Percentiles rank a stretch among this genome's conserved stretches.
Evolutionary conservation across 2,329 filamentous ascomycete genomes (phyloP).

Genomic region (Aspergillus fijiensis): DNA sequence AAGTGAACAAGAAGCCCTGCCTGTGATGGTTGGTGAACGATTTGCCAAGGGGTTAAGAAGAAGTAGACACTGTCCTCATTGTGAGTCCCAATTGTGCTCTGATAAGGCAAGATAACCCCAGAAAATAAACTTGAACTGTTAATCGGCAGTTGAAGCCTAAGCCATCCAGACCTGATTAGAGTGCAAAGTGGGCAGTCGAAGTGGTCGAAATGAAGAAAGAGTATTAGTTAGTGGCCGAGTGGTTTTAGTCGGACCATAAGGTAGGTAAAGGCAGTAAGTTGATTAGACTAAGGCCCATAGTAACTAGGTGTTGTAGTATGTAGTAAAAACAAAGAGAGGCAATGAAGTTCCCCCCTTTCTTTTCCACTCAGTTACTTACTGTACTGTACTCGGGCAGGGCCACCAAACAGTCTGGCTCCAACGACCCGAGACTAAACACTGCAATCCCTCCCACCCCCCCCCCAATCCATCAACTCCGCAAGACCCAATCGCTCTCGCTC

Average conservation of each 20-base stretch:
- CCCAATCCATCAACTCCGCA: slow-evolving; percentile 24
- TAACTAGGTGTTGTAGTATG: too few relatives aligned
- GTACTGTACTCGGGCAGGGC: slow-evolving; percentile 20
- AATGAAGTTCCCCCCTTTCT: slow-evolving; percentile 28
- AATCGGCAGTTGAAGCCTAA: background rate
- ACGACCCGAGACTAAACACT: background rate
- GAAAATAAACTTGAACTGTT: background rate
- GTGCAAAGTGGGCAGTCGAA: background rate
- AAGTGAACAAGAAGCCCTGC: background rate
- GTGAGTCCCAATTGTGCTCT: background rate
- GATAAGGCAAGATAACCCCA: background rate
- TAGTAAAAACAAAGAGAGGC: slow-evolving; percentile 11
- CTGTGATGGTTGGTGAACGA: background rate
- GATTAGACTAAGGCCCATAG: too few relatives aligned
- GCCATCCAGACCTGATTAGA: background rate
- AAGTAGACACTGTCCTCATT: background rate
- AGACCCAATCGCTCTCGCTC: slow-evolving; percentile 21
- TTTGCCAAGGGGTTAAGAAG: background rate
- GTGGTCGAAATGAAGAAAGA: background rate
- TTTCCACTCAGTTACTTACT: slow-evolving; percentile 17
- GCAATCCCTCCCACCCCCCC: slow-evolving; percentile 17
- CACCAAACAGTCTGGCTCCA: slow-evolving; percentile 8
- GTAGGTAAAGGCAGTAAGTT: too few relatives aligned
- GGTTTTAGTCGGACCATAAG: slow-evolving; percentile 7
- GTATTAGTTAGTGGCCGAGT: background rate